phyloP scores from a whole-genome alignment of 345 rosid species.

The Passiflora organensis region DNA sequence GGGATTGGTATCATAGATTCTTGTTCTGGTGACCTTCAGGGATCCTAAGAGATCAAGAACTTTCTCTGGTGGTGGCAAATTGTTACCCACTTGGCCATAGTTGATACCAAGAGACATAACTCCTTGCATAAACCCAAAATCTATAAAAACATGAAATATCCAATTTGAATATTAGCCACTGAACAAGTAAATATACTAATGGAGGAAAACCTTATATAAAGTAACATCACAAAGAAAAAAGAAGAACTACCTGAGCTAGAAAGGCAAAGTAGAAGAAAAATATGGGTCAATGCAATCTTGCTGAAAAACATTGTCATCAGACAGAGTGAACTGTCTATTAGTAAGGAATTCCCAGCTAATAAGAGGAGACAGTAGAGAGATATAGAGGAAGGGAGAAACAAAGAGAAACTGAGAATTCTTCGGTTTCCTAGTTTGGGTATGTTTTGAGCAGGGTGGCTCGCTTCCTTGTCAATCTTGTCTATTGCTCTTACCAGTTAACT shows the following conservation, averaged over 20 bases:
- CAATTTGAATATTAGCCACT: not conserved
- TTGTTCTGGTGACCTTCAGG: conserved; percentile 53
- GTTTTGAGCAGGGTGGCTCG: conserved; percentile 21
- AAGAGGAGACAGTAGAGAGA: conserved; percentile 9
- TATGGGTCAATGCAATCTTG: conserved; percentile 23
- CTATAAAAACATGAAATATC: not conserved
- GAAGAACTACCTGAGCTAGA: conserved; percentile 41
- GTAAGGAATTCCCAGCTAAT: conserved; percentile 9
- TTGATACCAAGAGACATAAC: conserved; percentile 73
- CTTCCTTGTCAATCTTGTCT: conserved; percentile 39
- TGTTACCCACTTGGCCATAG: conserved; percentile 83
- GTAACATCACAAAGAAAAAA: too few relatives aligned
- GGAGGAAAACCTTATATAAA: not conserved
- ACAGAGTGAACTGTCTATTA: not conserved
- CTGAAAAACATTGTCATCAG: conserved; percentile 25
- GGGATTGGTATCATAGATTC: conserved; percentile 89
- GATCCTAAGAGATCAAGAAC: conserved; percentile 65
- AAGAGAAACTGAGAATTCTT: conserved; percentile 32
- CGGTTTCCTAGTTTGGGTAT: conserved; percentile 46
- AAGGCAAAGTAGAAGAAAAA: conserved; percentile 35
- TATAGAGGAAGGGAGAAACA: not conserved
- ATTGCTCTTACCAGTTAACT: conserved; percentile 18
- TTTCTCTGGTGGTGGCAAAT: conserved; percentile 64
- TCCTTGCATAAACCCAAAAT: conserved; percentile 36
- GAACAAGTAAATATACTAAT: not conserved